These are phyloP conservation scores for Diatrype stigma DNA, from an alignment of 2,329 filamentous ascomycete species.

Conservation along the genomic window DNA sequence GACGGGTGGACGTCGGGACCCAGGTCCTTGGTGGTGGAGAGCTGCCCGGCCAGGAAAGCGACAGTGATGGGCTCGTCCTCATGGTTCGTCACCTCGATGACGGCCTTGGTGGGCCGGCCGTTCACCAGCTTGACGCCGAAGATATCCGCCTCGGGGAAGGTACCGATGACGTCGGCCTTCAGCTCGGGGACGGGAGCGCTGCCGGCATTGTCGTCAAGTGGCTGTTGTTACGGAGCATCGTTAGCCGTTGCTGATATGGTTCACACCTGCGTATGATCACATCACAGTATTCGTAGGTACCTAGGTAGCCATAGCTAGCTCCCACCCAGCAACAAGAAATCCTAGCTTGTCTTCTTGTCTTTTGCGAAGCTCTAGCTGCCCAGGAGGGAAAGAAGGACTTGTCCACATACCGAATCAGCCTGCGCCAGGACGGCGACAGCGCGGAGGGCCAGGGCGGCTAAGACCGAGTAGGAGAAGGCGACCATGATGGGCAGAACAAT, in stretches of 20 bases:
- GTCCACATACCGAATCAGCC: conserved; percentile 25
- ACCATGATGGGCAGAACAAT: conserved; percentile 23
- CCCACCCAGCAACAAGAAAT: conserved; percentile 3
- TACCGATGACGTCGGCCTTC: conserved; percentile 61
- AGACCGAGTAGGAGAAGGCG: conserved; percentile 28
- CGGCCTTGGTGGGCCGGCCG: conserved; percentile 75
- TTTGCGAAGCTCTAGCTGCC: background rate
- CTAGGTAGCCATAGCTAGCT: too few relatives aligned
- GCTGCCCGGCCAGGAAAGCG: conserved; percentile 69
- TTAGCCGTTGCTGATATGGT: background rate
- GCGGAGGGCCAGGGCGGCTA: conserved; percentile 29
- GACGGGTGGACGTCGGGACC: conserved; percentile 43
- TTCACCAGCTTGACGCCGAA: conserved; percentile 97
- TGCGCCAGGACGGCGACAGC: conserved; percentile 29
- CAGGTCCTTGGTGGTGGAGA: conserved; percentile 55
- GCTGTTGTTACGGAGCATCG: conserved; percentile 10
- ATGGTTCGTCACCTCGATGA: conserved; percentile 80
- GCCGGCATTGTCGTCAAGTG: conserved; percentile 21
- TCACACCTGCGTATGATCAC: conserved; percentile 1
- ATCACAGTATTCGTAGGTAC: too few relatives aligned
- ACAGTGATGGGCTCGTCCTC: conserved; percentile 74
- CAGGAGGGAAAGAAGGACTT: conserved; percentile 1
- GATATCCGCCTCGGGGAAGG: conserved; percentile 69
- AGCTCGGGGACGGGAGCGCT: conserved; percentile 38
- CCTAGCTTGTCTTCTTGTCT: too few relatives aligned